Percentiles rank a stretch among this genome's conserved stretches.
Evolutionary conservation across 2,329 filamentous ascomycete species (phyloP).

Genomic region (Zymoseptoria brevis): DNA sequence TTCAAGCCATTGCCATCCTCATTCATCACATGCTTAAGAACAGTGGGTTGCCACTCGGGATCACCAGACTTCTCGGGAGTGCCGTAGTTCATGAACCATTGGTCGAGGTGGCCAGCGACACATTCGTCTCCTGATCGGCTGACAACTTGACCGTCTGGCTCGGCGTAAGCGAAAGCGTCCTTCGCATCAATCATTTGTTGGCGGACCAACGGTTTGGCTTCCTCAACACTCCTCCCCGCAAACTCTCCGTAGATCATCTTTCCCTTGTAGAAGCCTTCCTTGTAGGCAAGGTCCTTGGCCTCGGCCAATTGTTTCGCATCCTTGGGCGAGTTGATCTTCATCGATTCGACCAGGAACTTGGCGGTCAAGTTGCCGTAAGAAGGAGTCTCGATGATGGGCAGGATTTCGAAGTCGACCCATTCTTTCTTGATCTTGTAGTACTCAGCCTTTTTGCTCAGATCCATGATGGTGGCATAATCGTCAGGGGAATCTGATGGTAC

Average conservation of each 20-base stretch:
- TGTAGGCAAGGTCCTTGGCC: constrained; percentile 94
- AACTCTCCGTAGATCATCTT: constrained; percentile 81
- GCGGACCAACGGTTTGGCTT: constrained; percentile 77
- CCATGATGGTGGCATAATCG: constrained; percentile 81
- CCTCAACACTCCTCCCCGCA: constrained; percentile 77
- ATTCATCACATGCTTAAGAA: constrained; percentile 62
- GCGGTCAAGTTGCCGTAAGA: constrained; percentile 80
- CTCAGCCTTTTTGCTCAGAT: constrained; percentile 88
- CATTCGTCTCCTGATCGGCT: constrained; percentile 87
- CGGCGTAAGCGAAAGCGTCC: constrained; percentile 83
- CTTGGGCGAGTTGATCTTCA: constrained; percentile 96
- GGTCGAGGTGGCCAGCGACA: constrained; percentile 84
- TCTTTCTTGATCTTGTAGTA: constrained; percentile 96
- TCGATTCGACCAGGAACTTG: constrained; percentile 72
- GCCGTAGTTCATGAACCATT: constrained; percentile 98
- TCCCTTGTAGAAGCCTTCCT: constrained; percentile 95
- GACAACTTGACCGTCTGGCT: constrained; percentile 83
- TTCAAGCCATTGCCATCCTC: constrained; percentile 62
- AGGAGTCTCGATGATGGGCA: constrained; percentile 84
- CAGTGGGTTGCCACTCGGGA: constrained; percentile 67
- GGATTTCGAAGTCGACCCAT: constrained; percentile 85
- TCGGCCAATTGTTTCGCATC: constrained; percentile 83
- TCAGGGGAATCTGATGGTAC: constrained; percentile 95
- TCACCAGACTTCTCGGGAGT: constrained; percentile 56
- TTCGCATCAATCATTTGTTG: constrained; percentile 67